Evolutionary conservation across 2,329 filamentous ascomycete genomes (phyloP).

Genomic region (Aurifilum marmelostoma): DNA sequence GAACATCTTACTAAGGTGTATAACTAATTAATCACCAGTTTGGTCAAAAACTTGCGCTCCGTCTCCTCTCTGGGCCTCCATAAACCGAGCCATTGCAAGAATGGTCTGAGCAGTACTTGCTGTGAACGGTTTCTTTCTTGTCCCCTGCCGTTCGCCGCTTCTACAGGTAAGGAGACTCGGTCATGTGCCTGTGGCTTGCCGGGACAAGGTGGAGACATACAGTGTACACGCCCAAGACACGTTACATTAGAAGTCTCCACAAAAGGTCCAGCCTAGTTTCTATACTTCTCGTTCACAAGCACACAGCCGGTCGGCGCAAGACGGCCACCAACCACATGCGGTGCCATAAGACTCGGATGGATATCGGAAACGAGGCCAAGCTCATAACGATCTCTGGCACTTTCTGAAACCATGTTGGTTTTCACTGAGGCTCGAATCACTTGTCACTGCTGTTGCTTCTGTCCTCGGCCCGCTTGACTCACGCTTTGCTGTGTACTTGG

Average conservation of each 20-base stretch:
- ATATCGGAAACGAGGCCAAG: neutral
- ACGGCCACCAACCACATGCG: neutral
- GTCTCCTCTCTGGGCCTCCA: too few species aligned
- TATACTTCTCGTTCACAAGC: neutral
- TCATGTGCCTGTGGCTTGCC: neutral
- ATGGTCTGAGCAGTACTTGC: too few species aligned
- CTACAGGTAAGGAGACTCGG: neutral
- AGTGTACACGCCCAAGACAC: neutral
- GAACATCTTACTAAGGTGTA: neutral
- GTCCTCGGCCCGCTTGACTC: too few species aligned
- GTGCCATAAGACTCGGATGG: neutral
- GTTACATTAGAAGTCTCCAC: neutral
- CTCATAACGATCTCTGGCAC: neutral
- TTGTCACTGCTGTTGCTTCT: neutral
- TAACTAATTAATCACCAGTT: too few species aligned
- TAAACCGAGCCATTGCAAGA: too few species aligned
- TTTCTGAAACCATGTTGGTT: neutral
- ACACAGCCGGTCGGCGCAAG: too few species aligned
- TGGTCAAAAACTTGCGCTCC: too few species aligned
- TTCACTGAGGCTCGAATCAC: neutral
- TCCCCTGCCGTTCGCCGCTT: too few species aligned
- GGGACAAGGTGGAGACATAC: neutral
- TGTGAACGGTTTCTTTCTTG: too few species aligned
- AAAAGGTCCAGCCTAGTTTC: too few species aligned
- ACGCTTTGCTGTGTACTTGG: too few species aligned